Evolutionary conservation across 2,329 filamentous ascomycete genomes (phyloP).

Genomic region (Shiraia sp.): DNA sequence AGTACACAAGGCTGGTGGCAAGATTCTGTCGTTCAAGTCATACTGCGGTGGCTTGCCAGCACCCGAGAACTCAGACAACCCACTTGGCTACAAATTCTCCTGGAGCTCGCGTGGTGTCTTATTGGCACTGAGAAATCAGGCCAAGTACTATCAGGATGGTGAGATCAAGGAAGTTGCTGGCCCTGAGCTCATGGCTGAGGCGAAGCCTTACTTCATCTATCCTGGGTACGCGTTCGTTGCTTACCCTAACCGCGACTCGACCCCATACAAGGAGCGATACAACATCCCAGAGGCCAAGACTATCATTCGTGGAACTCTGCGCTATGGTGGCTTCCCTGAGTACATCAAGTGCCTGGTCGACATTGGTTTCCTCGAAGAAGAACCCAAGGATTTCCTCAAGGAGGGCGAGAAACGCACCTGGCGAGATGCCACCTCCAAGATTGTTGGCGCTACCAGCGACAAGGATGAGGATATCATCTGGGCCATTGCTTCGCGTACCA

Average conservation of each 20-base stretch:
- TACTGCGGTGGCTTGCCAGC: constrained; percentile 66
- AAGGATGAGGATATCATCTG: constrained; percentile 70
- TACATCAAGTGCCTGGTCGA: constrained; percentile 88
- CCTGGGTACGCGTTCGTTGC: constrained; percentile 87
- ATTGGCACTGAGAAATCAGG: constrained; percentile 83
- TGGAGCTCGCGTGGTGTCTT: constrained; percentile 78
- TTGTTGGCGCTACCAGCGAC: constrained; percentile 70
- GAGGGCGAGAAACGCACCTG: constrained; percentile 65
- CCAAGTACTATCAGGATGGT: constrained; percentile 80
- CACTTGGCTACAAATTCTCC: constrained; percentile 91
- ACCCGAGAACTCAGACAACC: constrained; percentile 79
- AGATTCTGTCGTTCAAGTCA: constrained; percentile 78
- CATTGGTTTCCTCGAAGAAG: constrained; percentile 83
- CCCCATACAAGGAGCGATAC: constrained; percentile 85
- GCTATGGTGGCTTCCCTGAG: constrained; percentile 88
- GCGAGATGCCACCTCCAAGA: constrained; percentile 81
- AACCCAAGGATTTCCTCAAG: constrained; percentile 66
- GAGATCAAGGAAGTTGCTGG: constrained; percentile 63
- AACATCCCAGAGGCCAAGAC: constrained; percentile 89
- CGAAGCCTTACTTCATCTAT: constrained; percentile 91
- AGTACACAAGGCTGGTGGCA: constrained; percentile 85
- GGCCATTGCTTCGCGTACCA: constrained; percentile 75
- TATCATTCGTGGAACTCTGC: constrained; percentile 79
- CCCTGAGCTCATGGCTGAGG: constrained; percentile 78
- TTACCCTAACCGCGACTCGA: constrained; percentile 92